A percentile compares a stretch with the other conserved stretches of the same genome.
Conservation (phyloP, 352 stramenopile genomes). For the Saprolegnia diclina region DNA sequence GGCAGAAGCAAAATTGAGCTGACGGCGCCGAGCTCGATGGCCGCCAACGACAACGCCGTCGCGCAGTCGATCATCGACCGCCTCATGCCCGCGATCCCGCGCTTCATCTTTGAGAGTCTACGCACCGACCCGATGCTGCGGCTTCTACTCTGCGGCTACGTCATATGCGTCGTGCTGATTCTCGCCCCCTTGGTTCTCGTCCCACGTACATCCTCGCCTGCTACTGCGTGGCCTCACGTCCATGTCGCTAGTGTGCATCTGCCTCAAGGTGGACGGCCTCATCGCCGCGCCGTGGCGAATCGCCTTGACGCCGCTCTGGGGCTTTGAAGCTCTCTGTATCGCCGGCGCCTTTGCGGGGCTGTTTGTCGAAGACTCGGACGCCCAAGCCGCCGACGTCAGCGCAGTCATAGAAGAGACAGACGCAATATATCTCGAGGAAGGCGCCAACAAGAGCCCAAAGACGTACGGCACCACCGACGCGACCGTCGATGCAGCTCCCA, state of each 20-base stretch:
- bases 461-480: neutral
- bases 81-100: neutral
- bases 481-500: neutral
- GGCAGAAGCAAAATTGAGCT: neutral
- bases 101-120: neutral
- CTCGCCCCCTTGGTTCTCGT: constrained; percentile 5
- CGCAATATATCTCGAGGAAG: neutral
- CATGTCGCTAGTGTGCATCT: constrained; percentile 13
- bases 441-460: neutral
- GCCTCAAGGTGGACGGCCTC: constrained; percentile 17
- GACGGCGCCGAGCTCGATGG: neutral
- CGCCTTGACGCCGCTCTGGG: constrained; percentile 7
- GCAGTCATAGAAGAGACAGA: neutral
- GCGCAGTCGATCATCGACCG: neutral
- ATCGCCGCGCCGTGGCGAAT: neutral
- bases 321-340: neutral
- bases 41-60: neutral
- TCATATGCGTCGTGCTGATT: constrained; percentile 6
- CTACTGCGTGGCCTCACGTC: neutral
- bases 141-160: neutral
- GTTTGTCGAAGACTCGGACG: neutral
- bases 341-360: neutral
- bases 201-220: neutral
- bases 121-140: neutral
- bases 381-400: neutral